Percentiles rank a stretch among this genome's conserved stretches.
phyloP scores from a whole-genome alignment of 305 asterid genomes.

The Fraxinus latifolia region DNA sequence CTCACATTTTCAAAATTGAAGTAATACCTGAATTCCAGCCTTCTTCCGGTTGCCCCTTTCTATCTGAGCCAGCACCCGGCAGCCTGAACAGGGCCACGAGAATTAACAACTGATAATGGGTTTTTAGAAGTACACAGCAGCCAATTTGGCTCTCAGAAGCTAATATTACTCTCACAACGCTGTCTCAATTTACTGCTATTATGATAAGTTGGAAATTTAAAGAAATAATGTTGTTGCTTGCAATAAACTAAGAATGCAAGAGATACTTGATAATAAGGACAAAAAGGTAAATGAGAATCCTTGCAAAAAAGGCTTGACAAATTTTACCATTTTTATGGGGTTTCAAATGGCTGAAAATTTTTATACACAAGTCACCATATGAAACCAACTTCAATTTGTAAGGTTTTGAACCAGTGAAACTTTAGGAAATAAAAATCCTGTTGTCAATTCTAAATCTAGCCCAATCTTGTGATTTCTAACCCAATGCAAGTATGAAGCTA shows the following conservation, averaged over 20 bases:
- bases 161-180: background rate
- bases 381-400: background rate
- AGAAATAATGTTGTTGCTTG: background rate
- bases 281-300: background rate
- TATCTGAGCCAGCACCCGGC: slow-evolving; percentile 92
- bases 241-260: background rate
- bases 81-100: slow-evolving; percentile 50
- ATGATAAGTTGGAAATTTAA: background rate
- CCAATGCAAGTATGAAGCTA: slow-evolving; percentile 15
- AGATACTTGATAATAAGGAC: background rate
- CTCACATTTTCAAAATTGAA: background rate
- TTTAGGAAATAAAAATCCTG: background rate
- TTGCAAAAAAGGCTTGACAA: background rate
- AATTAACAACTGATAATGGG: background rate
- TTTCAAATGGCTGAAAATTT: background rate
- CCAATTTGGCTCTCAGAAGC: background rate
- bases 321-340: background rate
- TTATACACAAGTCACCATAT: background rate
- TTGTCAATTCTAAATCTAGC: background rate
- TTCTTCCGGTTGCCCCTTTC: slow-evolving; percentile 70
- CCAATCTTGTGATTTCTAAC: background rate
- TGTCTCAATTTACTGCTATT: background rate
- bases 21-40: slow-evolving; percentile 54
- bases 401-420: background rate
- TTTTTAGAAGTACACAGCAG: background rate